Evolutionary conservation across 169 alveolate species (phyloP), one percentile per base, ranked within the genome.

Genomic region (Theileria parva): DNA sequence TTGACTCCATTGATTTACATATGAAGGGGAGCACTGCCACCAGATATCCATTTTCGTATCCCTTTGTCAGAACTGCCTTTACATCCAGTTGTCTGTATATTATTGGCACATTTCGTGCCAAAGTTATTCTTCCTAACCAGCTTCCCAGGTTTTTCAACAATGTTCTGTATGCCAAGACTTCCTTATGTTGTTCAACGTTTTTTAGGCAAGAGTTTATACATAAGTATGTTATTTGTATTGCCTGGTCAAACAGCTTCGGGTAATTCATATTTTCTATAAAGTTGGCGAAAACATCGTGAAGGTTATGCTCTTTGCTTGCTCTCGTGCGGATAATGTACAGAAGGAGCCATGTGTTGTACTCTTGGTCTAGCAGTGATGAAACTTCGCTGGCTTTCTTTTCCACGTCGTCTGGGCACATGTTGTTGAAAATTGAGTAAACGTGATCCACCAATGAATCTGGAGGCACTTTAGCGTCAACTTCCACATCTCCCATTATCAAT

Each of bases 81-180:
- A 95, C 81, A 68, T 94, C 97, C 72, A 95, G 74, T 51, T 91
- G 93, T 85, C 94, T 94, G 72, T 92, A 87, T 72, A 87, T 88
- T 28, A 95, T 83, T 27, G 98, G 98, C 66, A 91, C 88, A 81
- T 95, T 93, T 74, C 96, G 92, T n/a, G 91, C 89, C 64, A 94
- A 61, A 1, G 98, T 95, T 37, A 95, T 86, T 39, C 88, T 81
- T 19, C 98, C 98, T 39, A 95, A 86, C 98, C 98, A 95, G 23
- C 81, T 80, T 28, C 98, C 98, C 39, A 95, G 81, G 78, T 94
- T 94, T 85, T 95, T 95, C 23, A 95, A 90, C 15, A 94, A 86
- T 3, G 96, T 95, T 30, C 95, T 81, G 70, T 92, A 94, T 28
- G 97, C 88, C 17, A 94, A 86, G 17, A 91, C 86, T 60, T 92